Conservation (phyloP, 2,329 filamentous ascomycete species). For the Talaromyces funiculosus region DNA sequence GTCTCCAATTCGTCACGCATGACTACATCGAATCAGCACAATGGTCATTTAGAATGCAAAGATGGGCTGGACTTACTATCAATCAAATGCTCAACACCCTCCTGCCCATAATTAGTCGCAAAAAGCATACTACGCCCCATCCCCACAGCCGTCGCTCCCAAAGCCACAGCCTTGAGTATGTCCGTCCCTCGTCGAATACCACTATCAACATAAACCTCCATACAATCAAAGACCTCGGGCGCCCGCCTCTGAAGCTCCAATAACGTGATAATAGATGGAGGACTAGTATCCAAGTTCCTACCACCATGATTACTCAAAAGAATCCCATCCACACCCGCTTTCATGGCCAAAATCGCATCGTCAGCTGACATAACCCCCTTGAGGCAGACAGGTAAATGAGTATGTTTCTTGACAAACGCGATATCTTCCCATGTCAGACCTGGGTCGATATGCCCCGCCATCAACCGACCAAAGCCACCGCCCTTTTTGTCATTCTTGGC, state of each 20-base stretch:
- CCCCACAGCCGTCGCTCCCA: slow-evolving; percentile 51
- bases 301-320: slow-evolving; percentile 56
- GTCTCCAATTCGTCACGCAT: slow-evolving; percentile 46
- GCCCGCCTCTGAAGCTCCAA: slow-evolving; percentile 49
- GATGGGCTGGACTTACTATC: slow-evolving; percentile 41
- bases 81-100: slow-evolving; percentile 50
- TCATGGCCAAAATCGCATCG: slow-evolving; percentile 48
- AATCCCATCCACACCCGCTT: slow-evolving; percentile 50
- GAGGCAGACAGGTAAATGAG: slow-evolving; percentile 49
- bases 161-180: slow-evolving; percentile 49
- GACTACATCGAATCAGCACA: slow-evolving; percentile 22
- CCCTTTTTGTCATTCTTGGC: slow-evolving; percentile 49
- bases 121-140: slow-evolving; percentile 51
- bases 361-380: slow-evolving; percentile 55
- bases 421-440: slow-evolving; percentile 51
- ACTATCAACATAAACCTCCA: slow-evolving; percentile 52
- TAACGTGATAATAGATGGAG: slow-evolving; percentile 47
- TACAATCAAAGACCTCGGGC: slow-evolving; percentile 45
- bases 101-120: slow-evolving; percentile 50
- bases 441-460: slow-evolving; percentile 49
- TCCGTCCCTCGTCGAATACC: slow-evolving; percentile 51
- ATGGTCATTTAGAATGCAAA: background rate
- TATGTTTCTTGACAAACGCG: slow-evolving; percentile 47
- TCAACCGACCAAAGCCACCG: slow-evolving; percentile 49
- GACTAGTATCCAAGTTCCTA: slow-evolving; percentile 49